Evolutionary conservation across 805 yeast genomes (phyloP).

Genomic region (Metschnikowia cerradonensis): DNA sequence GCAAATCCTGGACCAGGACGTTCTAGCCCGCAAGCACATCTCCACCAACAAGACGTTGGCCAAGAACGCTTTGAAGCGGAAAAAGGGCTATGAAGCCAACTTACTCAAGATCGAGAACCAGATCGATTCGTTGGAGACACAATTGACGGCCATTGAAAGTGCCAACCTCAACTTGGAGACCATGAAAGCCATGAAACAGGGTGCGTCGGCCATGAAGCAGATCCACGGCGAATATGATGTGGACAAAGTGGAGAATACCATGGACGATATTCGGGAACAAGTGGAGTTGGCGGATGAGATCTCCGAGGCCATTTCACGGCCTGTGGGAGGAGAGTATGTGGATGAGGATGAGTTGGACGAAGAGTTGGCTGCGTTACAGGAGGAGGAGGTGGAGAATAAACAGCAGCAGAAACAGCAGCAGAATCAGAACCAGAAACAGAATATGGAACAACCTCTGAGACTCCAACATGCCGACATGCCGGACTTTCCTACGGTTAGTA

Average conservation of each 20-base stretch:
- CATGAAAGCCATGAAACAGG: slow-evolving; percentile 98
- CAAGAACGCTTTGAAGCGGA: slow-evolving; percentile 80
- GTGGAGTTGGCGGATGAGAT: slow-evolving; percentile 93
- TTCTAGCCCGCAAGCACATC: slow-evolving; percentile 73
- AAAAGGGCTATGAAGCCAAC: slow-evolving; percentile 76
- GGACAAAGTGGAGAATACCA: slow-evolving; percentile 93
- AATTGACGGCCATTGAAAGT: slow-evolving; percentile 83
- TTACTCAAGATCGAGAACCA: slow-evolving; percentile 80
- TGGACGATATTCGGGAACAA: slow-evolving; percentile 98
- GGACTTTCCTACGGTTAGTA: slow-evolving; percentile 41
- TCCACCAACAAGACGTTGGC: slow-evolving; percentile 70
- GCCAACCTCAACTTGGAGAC: slow-evolving; percentile 97
- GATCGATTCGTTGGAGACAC: slow-evolving; percentile 85
- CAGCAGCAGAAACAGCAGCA: not conserved
- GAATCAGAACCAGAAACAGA: too few relatives aligned
- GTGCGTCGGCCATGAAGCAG: slow-evolving; percentile 93
- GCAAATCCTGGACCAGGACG: slow-evolving; percentile 79
- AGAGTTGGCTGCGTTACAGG: slow-evolving; percentile 83
- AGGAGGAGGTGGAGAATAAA: slow-evolving; percentile 63
- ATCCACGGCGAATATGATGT: slow-evolving; percentile 93
- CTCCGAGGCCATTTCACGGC: slow-evolving; percentile 92
- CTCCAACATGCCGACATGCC: slow-evolving; percentile 32
- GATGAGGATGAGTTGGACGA: slow-evolving; percentile 95
- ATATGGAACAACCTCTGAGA: too few relatives aligned
- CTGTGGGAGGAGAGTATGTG: slow-evolving; percentile 75